phyloP scores from a whole-genome alignment of 2,329 filamentous ascomycete genomes.

The Fusarium beomiforme region DNA sequence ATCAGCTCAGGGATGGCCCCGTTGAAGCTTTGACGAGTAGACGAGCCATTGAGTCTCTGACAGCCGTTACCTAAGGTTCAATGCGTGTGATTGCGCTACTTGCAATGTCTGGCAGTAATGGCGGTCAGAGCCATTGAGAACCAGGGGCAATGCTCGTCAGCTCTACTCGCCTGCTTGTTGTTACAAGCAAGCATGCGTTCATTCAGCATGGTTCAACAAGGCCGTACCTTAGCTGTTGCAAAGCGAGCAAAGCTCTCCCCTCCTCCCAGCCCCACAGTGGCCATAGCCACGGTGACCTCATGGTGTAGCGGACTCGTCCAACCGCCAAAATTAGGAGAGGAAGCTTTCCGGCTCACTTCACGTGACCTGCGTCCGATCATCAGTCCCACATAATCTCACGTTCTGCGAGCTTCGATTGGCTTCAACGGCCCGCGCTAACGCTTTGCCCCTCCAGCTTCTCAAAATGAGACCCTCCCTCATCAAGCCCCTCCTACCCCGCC shows the following conservation, averaged over 20 bases:
- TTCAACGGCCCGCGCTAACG: conserved; percentile 48
- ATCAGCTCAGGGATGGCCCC: conserved; percentile 35
- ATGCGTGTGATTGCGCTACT: conserved; percentile 7
- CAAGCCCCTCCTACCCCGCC: conserved; percentile 59
- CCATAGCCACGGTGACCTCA: conserved; percentile 42
- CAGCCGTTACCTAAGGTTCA: no score
- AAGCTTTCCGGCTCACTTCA: conserved; percentile 39
- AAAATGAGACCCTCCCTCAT: conserved; percentile 58
- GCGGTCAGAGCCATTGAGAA: conserved; percentile 26
- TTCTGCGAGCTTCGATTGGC: conserved; percentile 41
- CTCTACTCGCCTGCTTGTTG: background rate
- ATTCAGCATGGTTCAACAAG: conserved; percentile 27
- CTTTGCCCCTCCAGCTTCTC: conserved; percentile 54
- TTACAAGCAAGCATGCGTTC: background rate
- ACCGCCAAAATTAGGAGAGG: conserved; percentile 18
- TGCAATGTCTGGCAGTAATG: conserved; percentile 10
- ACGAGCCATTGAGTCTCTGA: conserved; percentile 28
- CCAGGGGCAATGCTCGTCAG: conserved; percentile 16
- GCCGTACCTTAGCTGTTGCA: conserved; percentile 21
- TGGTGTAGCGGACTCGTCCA: conserved; percentile 20
- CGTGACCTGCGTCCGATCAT: conserved; percentile 43
- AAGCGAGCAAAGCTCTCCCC: conserved; percentile 11
- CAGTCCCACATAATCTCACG: conserved; percentile 9
- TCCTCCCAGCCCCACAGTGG: conserved; percentile 25
- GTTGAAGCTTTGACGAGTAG: conserved; percentile 29